phyloP scores from a whole-genome alignment of 805 yeast genomes.

The Jamesozyma spencerorum region DNA sequence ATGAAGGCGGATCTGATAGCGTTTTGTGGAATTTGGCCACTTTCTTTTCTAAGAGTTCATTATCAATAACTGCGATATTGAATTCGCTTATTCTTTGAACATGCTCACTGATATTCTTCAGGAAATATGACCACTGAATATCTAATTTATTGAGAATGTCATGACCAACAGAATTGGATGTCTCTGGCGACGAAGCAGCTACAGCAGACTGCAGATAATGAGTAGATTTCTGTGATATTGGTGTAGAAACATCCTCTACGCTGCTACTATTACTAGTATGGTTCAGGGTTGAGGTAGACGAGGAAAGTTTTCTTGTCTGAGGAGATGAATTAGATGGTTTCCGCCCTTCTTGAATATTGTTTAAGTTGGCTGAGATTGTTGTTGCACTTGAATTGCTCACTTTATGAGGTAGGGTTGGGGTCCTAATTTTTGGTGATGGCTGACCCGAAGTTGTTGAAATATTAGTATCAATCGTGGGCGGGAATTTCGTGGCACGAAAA shows the following conservation, averaged over 20 bases:
- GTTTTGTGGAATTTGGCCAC: conserved; percentile 40
- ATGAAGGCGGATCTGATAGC: conserved; percentile 38
- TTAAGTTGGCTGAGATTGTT: background rate
- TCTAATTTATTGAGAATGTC: conserved; percentile 39
- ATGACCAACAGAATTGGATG: background rate
- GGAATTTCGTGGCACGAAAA: background rate
- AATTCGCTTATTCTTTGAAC: conserved; percentile 50
- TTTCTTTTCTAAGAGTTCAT: conserved; percentile 43
- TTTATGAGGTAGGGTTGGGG: background rate
- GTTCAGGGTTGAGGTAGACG: background rate
- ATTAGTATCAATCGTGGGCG: background rate
- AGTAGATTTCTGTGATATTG: background rate
- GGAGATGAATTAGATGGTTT: background rate
- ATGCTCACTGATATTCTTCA: conserved; percentile 51
- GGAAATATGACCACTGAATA: conserved; percentile 46
- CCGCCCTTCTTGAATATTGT: background rate
- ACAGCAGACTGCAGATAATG: background rate
- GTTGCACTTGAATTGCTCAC: background rate
- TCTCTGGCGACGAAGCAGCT: conserved; percentile 18
- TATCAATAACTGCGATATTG: conserved; percentile 35
- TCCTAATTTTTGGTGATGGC: too few species aligned
- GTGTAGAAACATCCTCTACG: background rate
- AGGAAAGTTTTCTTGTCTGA: background rate
- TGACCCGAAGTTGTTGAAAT: too few species aligned
- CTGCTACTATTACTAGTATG: background rate